Evolutionary conservation across 106 monocot species (phyloP), one percentile per base, ranked within the genome.

Genomic region (Acanthochlamys bracteata): DNA sequence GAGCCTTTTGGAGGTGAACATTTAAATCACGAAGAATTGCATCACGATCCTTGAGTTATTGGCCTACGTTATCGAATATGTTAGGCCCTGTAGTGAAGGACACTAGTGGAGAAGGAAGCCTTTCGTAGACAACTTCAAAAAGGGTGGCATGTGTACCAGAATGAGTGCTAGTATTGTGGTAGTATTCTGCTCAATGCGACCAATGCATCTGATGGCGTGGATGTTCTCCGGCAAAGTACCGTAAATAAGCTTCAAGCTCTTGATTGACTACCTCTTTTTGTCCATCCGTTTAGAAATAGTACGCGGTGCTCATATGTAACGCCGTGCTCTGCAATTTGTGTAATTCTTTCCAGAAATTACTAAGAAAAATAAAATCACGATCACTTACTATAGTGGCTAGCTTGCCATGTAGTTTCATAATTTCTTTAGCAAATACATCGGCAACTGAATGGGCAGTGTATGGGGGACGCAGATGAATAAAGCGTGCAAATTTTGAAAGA

Each of bases 71-170:
- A 49, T 49, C 49, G 15, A 10, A 12, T 17, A 12, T 12, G 10
- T 14, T 49, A 49, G 49, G 49, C 49, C 49, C 9, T 17, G 49
- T 10, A 14, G 49, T 49, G 9, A 49, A 49, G 12, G 12, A 17
- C 49, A 49, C 49, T 14, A 49, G 49, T 17, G 12, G 12, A 17
- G 49, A 9, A 14, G 49, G 49, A 14, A 9, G 49, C 20, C 61
- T 26, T 13, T 40, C 39, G 41, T 61, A 41, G 14, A 61, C 39
- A 20, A 41, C 41, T 61, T 61, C 61, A 20, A 61, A 61, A 9
- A 40, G 61, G 12, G 40, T 61, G 3, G 16, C 39, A 7, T 20
- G 33, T 14, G 20, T 41, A 17, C 17, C 16, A 17, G 13, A 10
- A 61, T 41, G 39, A 61, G 19, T 40, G 20, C 25, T n/a, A 3